Base-by-base conservation (phyloP, 805 yeast genomes). In the Cyberlindnera suaveolens region DNA sequence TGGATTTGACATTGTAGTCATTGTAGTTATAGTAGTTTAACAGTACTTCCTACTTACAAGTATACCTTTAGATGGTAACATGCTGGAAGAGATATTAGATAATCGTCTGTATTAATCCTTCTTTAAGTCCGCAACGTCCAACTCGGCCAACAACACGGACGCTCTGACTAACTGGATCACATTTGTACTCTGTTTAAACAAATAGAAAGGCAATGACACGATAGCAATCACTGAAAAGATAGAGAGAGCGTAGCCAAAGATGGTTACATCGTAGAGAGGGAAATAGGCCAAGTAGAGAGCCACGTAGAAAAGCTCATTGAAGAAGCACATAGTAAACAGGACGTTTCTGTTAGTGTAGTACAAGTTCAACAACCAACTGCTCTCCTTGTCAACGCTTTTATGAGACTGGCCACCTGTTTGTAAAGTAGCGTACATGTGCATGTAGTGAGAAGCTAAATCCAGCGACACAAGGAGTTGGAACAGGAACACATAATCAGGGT, bases 341-440 rank as follows among this genome's bases (percentile, higher is more conserved):
- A 93, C 95, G 15, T 62, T 77, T 57, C 88, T 78, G 70, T 87
- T 85, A 46, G 88, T 85, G 68, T 93, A 93, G 72, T 93, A 93
- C 50, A 91, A 72, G 53, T 82, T 78, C 60, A 93, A 72, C 44
- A 93, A 71, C 71, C 79, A 74, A 49, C 85, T 81, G 29, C 80
- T 74, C 52, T 81, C 79, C 55, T 79, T 74, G 43, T 78, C 83
- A 43, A 95, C 84, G 49, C 77, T 75, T 70, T 93, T 93, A 67
- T 93, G 99, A 35, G 90, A 79, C 9, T 75, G 62, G 4, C 85
- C 80, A 16, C 98, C 98, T 32, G 80, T 70, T 41, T 81, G 74
- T 54, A 90, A 70, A 67, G 88, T 85, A 34, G 98, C 96, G 64
- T 90, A 90, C 99, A 93, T 93, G 68, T 93, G 99, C 85, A 93